Base-by-base conservation (phyloP, 768 basidiomycete species). In the Boletus sensibilis region DNA sequence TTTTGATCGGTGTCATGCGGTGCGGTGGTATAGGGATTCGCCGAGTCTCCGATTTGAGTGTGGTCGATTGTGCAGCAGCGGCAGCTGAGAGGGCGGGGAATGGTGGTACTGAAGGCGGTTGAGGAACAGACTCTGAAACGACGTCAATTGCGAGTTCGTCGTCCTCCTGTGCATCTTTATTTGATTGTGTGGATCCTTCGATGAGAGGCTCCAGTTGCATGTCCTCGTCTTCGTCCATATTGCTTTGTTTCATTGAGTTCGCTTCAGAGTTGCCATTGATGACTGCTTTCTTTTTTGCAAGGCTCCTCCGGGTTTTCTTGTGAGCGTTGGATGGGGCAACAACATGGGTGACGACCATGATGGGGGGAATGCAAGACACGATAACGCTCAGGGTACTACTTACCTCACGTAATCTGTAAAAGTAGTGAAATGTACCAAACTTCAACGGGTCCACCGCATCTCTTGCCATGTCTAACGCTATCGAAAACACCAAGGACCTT, bases 1-100 rank as follows among this genome's bases (percentile, higher is more conserved):
- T 92, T 75, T 97, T 96, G 52, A 98, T 74, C 3, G 97, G 97
- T 11, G 94, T 94, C 92, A 98, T 95, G 50, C 97, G 85, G 72
- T 99, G 97, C 10, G 94, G 94, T 13, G 97, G 97, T 71, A 99
- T 90, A 12, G 92, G 79, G 66, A 99, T 85, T 51, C 92, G 82
- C 68, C 96, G 79, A n/a, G 81, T 85, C 74, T 98, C 96, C 5
- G 90, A 87, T 70, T 88, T 92, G 55, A 87, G 76, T 12, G 58
- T 38, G 11, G 79, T 72, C 1, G 81, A 74, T 55, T 79, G 78
- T 27, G 79, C 78, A 9, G 82, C 83, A 44, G 81, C 76, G 10
- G 85, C 79, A 9, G 85, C 27, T 29, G 27, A 77, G 20, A 92
- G 78, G 9, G 90, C 83, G 47, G 85, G 80, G 69, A 94, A 94